Conservation (phyloP, 1,139 yeast species). For the Magnusiomyces clavatus region DNA sequence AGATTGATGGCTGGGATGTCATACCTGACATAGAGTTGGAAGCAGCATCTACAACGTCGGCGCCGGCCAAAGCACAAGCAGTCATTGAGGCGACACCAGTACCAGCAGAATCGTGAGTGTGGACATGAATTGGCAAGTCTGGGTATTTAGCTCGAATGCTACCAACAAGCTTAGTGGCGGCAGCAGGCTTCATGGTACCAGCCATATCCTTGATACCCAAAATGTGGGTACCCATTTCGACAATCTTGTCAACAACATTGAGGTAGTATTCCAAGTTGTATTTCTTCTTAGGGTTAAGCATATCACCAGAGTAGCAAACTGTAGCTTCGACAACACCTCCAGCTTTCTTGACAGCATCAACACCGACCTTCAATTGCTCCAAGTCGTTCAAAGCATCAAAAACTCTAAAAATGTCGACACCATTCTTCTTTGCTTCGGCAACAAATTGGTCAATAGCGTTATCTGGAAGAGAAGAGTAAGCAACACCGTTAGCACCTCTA, state of each 20-base stretch:
- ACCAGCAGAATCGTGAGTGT: slow-evolving; percentile 99
- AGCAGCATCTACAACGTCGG: slow-evolving; percentile 97
- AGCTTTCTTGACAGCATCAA: slow-evolving; percentile 94
- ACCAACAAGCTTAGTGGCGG: slow-evolving; percentile 75
- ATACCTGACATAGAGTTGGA: slow-evolving; percentile 96
- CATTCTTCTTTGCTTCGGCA: slow-evolving; percentile 85
- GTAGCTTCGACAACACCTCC: slow-evolving; percentile 99
- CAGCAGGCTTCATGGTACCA: slow-evolving; percentile 93
- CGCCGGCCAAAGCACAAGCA: slow-evolving; percentile 92
- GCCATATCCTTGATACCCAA: slow-evolving; percentile 99
- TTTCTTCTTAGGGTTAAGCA: slow-evolving; percentile 91
- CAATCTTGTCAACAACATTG: slow-evolving; percentile 73
- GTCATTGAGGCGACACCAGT: slow-evolving; percentile 97
- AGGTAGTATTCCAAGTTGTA: slow-evolving; percentile 89
- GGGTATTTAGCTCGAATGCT: slow-evolving; percentile 83
- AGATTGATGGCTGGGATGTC: slow-evolving; percentile 96
- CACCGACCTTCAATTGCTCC: slow-evolving; percentile 95
- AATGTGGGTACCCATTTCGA: slow-evolving; percentile 90
- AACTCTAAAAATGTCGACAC: slow-evolving; percentile 96
- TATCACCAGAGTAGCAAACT: slow-evolving; percentile 97
- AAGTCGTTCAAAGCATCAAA: slow-evolving; percentile 95
- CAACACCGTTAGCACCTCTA: slow-evolving; percentile 99
- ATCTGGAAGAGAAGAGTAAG: slow-evolving; percentile 94
- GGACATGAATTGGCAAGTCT: slow-evolving; percentile 92
- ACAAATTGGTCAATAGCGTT: slow-evolving; percentile 98